phyloP scores from a whole-genome alignment of 108 stramenopile genomes.

The Aurantiochytrium sp. region DNA sequence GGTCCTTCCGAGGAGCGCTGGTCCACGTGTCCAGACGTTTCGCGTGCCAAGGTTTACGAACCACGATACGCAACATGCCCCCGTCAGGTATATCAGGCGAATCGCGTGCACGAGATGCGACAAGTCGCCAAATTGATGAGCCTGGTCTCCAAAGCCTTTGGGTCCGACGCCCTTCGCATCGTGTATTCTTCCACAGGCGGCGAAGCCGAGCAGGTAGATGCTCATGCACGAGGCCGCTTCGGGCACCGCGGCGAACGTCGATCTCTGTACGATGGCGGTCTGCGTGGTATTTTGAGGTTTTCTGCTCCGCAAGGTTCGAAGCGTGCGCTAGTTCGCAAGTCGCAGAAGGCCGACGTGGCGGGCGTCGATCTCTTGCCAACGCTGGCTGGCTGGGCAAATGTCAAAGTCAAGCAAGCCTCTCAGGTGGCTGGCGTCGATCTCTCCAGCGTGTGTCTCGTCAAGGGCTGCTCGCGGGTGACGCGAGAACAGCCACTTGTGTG shows the following conservation, averaged over 20 bases:
- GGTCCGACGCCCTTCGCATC: neutral
- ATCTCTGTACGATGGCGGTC: conserved; percentile 9
- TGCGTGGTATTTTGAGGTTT: neutral
- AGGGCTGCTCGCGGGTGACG: neutral
- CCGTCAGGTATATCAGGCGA: neutral
- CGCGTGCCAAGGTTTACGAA: neutral
- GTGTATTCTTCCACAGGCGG: neutral
- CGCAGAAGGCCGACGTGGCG: neutral
- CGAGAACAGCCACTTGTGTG: neutral
- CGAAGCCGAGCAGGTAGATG: neutral
- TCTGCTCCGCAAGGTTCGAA: neutral
- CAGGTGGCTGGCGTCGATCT: neutral
- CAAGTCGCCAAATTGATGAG: neutral
- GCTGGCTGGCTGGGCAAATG: neutral
- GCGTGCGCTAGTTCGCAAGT: neutral
- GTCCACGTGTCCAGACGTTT: neutral
- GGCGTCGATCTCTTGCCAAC: neutral
- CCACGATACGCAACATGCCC: neutral
- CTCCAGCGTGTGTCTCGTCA: neutral
- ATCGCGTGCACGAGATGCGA: neutral
- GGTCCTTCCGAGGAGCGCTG: neutral
- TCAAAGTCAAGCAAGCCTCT: neutral
- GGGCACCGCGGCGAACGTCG: neutral
- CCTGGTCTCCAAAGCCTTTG: neutral
- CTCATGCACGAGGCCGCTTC: neutral